These are phyloP conservation scores for Tulasnella calospora DNA, from an alignment of 768 basidiomycete species.

Conservation along the genomic window DNA sequence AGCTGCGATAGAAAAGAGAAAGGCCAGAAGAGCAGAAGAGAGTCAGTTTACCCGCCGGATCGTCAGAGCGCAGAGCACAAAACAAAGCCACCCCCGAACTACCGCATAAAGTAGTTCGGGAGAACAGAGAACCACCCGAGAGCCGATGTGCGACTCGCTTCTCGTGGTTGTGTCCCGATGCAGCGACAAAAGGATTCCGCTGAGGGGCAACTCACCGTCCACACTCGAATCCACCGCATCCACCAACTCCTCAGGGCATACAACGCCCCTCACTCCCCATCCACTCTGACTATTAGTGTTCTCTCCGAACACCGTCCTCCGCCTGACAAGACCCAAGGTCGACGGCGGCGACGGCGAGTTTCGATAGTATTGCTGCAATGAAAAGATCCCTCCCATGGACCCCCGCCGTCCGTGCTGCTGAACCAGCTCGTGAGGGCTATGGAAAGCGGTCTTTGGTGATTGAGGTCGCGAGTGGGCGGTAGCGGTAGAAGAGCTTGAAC, in stretches of 20 bases:
- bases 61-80: background rate
- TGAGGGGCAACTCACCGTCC: slow-evolving; percentile 19
- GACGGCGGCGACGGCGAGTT: background rate
- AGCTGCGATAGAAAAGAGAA: background rate
- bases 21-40: background rate
- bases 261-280: background rate
- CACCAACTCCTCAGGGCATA: slow-evolving; percentile 22
- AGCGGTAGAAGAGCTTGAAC: background rate
- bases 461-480: background rate
- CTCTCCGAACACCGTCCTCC: slow-evolving; percentile 20
- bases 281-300: background rate
- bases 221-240: slow-evolving; percentile 18
- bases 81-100: background rate
- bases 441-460: background rate
- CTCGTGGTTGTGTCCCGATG: background rate
- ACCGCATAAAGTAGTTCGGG: background rate
- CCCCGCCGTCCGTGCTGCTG: background rate
- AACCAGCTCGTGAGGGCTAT: background rate
- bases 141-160: background rate
- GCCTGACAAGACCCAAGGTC: background rate
- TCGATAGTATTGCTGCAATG: background rate
- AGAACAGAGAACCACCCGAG: background rate
- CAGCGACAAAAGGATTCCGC: slow-evolving; percentile 6
- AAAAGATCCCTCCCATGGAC: background rate
- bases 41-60: background rate